Conservation (phyloP, 2,329 filamentous ascomycete species). For the Penicillium sp. region DNA sequence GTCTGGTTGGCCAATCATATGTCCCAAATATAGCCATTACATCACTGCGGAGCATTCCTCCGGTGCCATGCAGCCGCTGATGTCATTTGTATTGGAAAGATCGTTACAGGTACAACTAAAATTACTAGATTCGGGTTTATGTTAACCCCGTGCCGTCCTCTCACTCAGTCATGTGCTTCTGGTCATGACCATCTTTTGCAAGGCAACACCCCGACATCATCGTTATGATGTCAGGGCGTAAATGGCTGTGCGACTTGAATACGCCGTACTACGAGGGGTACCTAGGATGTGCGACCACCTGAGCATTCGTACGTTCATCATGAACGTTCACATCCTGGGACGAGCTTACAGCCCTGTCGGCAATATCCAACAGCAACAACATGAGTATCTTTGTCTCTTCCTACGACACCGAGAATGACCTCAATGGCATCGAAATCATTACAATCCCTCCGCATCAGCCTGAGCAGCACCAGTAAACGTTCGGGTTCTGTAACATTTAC, state of each 20-base stretch:
- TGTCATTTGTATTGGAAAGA: constrained; percentile 12
- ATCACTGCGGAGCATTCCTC: constrained; percentile 9
- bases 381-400: background rate
- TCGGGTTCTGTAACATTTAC: too few species aligned
- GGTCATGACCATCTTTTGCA: background rate
- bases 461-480: too few species aligned
- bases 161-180: too few species aligned
- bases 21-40: constrained; percentile 5
- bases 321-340: background rate
- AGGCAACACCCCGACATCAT: constrained; percentile 7
- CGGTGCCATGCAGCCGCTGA: constrained; percentile 17
- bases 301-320: background rate
- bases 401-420: too few species aligned
- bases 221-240: constrained; percentile 24
- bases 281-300: background rate
- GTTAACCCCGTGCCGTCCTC: background rate
- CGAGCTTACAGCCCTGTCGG: background rate
- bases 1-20: constrained; percentile 13
- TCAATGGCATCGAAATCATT: too few species aligned
- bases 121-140: background rate
- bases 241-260: background rate
- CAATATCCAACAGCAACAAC: background rate
- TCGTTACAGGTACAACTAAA: background rate
- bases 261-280: background rate
- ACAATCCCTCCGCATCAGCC: too few species aligned